Evolutionary conservation across 805 yeast genomes (phyloP).

Genomic region (Candida ortonii): DNA sequence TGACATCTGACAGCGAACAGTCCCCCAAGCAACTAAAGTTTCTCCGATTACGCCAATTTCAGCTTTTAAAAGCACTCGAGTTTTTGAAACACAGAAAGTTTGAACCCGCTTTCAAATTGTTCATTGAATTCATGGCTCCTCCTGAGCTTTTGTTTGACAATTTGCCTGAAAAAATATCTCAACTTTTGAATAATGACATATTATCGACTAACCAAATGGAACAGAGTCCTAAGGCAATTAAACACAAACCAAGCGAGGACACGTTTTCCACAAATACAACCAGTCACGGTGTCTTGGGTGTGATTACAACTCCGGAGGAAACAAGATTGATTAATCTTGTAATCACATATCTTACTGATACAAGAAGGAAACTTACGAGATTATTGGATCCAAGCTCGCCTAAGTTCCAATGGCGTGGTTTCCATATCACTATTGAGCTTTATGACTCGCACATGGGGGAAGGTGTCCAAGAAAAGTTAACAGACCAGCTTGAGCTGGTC

Average conservation of each 20-base stretch:
- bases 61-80: constrained; percentile 38
- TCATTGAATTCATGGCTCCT: constrained; percentile 56
- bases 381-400: constrained; percentile 38
- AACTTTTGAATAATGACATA: constrained; percentile 8
- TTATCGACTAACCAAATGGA: no score
- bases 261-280: no score
- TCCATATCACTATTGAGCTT: constrained; percentile 40
- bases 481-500: constrained; percentile 44
- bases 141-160: constrained; percentile 50
- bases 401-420: constrained; percentile 44
- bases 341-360: constrained; percentile 50
- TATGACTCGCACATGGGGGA: constrained; percentile 25
- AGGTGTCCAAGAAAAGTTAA: constrained; percentile 22
- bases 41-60: constrained; percentile 40
- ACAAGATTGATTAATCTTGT: constrained; percentile 38
- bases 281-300: no score
- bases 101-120: constrained; percentile 40
- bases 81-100: constrained; percentile 32
- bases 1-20: constrained; percentile 10
- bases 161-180: constrained; percentile 36
- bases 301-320: constrained; percentile 29
- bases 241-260: constrained; percentile 8
- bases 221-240: constrained; percentile 1
- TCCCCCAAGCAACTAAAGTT: constrained; percentile 32
- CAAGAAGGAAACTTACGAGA: constrained; percentile 45